Base-by-base conservation (phyloP, 2,329 filamentous ascomycete species). In the Penicillium frequentans region DNA sequence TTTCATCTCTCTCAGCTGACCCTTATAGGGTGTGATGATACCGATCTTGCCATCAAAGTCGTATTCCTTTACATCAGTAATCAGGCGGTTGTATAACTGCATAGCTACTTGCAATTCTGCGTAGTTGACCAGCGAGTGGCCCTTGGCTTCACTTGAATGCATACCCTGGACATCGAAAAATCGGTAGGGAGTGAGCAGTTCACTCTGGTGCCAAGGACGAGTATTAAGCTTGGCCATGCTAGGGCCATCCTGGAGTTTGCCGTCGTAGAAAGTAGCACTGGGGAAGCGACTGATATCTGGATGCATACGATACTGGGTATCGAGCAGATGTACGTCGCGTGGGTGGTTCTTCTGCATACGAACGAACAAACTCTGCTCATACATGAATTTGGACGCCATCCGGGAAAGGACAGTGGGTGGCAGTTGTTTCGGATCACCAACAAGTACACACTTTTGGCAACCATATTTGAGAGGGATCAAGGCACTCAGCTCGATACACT, bases 261-360 rank as follows among this genome's bases (percentile, higher is more conserved):
- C 87, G 70, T 98, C 91, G 77, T 99, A 99, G 77, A 99, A 99
- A 51, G 93, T 89, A 65, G 84, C 80, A 73, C 92, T 96, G 1
- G 96, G 95, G 73, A 97, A 99, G 52, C 81, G 75, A 74, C 92
- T 96, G 72, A 99, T 99, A 64, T 95, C 91, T 0, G 96, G 95
- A 77, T 99, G 95, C 96, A 99, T 99, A 76, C 95, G 95, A 73
- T 99, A 99, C 71, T 99, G 95, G 55, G 90, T 95, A 70, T 98
- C 93, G n/a, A 99, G 85, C 26, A 99, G 82, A 78, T 99, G 93
- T 16, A 99, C 87, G 63, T 96, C 89, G 31, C 90, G 81, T 1
- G 91, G 90, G 67, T 93, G 88, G 62, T 97, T 97, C 68, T 88
- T 87, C 72, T 98, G 95, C 93, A 99, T 99, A 33, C 95, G 90